Base-by-base conservation (phyloP, 1,284 basidiomycete species). In the Fomitiporia mediterranea region DNA sequence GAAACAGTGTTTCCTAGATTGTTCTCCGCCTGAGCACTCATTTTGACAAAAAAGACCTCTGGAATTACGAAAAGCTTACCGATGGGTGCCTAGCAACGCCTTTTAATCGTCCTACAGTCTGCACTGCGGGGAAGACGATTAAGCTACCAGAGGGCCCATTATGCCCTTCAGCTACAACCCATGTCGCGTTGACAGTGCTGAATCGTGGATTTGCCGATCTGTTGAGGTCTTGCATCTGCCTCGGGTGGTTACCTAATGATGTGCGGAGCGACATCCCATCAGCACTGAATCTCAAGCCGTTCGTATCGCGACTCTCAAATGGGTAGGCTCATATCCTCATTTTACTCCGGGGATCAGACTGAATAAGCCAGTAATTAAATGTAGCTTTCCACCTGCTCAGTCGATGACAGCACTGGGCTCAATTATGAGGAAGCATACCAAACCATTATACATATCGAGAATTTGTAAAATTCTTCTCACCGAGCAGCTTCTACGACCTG, bases 231-330 rank as follows among this genome's bases (percentile, higher is more conserved):
- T 74, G 79, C 25, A 74, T 90, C 2, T 67, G 78, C 13, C 69
- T 91, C 3, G 88, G 84, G 2, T 91, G 88, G 87, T 70, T 87
- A 3, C 84, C 86, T 3, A 52, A 51, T 25, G 53, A 51, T 5
- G 19, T 59, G 28, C 39, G 53, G 13, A 42, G 53, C 17, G 53
- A 55, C 25, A 23, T 55, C 30, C 48, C 57, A 13, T 27, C 32
- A 19, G 15, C 47, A 13, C 25, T 13, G 4, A 35, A 52, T 32
- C 23, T 59, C 38, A 59, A 28, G 21, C 76, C 81, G 1, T 63
- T 75, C 28, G 72, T 79, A 2, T 72, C 81, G 63, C 79, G 79
- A 53, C 66, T 90, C 23, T 68, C 89, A 42, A 75, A 76, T 61
- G 71, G 76, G 84, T 87, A 9, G 27, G 50, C 37, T 23, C 32